Conservation (phyloP, 305 asterid genomes). For the Andrographis paniculata region DNA sequence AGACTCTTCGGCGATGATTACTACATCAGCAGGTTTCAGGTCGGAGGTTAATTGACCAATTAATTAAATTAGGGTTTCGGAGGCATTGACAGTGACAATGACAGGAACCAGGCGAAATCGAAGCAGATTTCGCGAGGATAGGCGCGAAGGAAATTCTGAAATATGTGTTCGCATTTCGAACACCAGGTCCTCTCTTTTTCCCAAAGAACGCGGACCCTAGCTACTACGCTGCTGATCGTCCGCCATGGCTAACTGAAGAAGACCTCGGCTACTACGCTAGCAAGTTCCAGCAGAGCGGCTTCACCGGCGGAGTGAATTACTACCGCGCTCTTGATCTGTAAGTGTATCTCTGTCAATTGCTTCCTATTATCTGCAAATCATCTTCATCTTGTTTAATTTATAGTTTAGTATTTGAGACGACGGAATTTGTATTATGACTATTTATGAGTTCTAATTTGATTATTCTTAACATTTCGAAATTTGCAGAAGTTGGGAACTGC, state of each 20-base stretch:
- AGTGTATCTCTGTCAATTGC: no score
- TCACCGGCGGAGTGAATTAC: constrained; percentile 11
- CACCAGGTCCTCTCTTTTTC: neutral
- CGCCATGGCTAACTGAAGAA: constrained; percentile 10
- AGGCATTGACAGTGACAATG: no score
- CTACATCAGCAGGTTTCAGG: constrained; percentile 54
- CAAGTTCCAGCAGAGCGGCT: neutral
- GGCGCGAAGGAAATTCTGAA: neutral
- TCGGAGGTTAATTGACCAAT: no score
- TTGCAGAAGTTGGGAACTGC: constrained; percentile 43
- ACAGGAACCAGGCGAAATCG: neutral
- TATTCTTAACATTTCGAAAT: neutral
- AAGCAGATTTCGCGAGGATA: neutral
- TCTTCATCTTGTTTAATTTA: neutral
- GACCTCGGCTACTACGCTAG: constrained; percentile 4
- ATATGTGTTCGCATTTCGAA: neutral
- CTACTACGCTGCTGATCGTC: neutral
- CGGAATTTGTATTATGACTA: no score
- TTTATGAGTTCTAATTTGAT: no score
- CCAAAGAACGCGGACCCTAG: neutral
- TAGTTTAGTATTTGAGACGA: no score
- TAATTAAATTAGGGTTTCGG: no score
- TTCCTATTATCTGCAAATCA: neutral
- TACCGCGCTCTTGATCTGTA: constrained; percentile 6
- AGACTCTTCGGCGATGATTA: constrained; percentile 32